A percentile compares a stretch with the other conserved stretches of the same genome.
phyloP scores from a whole-genome alignment of 2,329 filamentous ascomycete species.

The Colletotrichum limetticola region DNA sequence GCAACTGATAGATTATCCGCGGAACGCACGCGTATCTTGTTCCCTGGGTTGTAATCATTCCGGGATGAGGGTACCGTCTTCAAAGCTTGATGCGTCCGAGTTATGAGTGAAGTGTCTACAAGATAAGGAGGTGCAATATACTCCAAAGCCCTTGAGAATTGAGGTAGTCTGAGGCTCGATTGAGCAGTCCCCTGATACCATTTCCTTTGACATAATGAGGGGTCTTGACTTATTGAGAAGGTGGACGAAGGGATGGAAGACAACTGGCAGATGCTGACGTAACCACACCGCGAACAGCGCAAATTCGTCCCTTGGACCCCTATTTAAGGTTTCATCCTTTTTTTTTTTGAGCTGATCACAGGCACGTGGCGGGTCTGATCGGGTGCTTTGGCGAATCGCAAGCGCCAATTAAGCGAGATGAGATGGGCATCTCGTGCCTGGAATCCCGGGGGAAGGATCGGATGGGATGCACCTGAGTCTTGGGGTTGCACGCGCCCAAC shows the following conservation, averaged over 20 bases:
- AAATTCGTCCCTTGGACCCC: conserved; percentile 8
- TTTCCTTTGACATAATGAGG: too few relatives aligned
- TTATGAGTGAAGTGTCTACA: too few relatives aligned
- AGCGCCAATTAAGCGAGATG: conserved; percentile 26
- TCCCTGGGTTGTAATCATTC: too few relatives aligned
- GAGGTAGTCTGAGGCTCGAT: too few relatives aligned
- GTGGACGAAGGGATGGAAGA: background rate
- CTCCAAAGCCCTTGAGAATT: too few relatives aligned
- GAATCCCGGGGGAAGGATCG: background rate
- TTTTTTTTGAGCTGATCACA: background rate
- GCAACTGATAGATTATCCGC: too few relatives aligned
- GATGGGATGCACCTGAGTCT: background rate
- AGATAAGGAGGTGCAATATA: too few relatives aligned
- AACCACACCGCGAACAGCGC: background rate
- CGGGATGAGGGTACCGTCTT: too few relatives aligned
- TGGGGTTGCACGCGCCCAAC: background rate
- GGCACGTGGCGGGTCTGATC: conserved; percentile 27
- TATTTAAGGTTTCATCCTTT: conserved; percentile 8
- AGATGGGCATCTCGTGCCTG: background rate
- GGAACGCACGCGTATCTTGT: too few relatives aligned
- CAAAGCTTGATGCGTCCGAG: too few relatives aligned
- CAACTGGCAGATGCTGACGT: background rate
- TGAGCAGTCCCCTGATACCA: too few relatives aligned
- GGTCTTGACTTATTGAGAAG: too few relatives aligned
- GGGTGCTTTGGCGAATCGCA: background rate